Base-by-base conservation (phyloP, 2,329 filamentous ascomycete species). In the Fusarium longipes region DNA sequence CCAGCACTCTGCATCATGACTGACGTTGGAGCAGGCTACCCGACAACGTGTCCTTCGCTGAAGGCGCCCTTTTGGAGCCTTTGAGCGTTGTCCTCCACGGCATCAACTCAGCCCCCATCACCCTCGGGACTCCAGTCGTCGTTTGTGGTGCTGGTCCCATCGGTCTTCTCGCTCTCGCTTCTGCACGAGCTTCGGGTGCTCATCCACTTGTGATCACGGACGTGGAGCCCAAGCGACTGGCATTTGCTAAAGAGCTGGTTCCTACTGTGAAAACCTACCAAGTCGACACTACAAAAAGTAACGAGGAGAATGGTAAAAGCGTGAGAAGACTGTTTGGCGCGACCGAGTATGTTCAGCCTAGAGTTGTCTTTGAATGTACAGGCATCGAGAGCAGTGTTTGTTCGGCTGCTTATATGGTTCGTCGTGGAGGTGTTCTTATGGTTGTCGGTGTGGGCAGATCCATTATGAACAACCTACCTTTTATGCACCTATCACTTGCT, bases 71-170 rank as follows among this genome's bases (percentile, higher is more conserved):
- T 3, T 83, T 91, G 20, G 88, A 90, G 67, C 89, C 89, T 3
- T 79, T 90, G 8, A 86, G 84, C 18, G 88, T 91, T 8, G 86
- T 87, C 5, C 80, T 90, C 68, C 85, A 88, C 59, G 89, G 83
- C n/a, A 82, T 90, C 58, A 79, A 82, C 29, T 80, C 80, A 1
- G 83, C 84, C 2, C 79, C 82, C 4, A 76, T 90, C 17, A 79
- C 78, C 3, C 80, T 90, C 8, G 88, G 88, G 20, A 81, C 82
- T 2, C 83, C 83, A 8, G 82, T 82, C 2, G 78, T 89, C 1
- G 79, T 90, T 42, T 89, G 85, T 65, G 88, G 88, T 24, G 88
- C 88, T 12, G 88, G 88, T 0, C 87, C 88, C 2, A 89, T 90
- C 53, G 88, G 88, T 1, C 80, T 90, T 12, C 82, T 88, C 55